Evolutionary conservation across 2,329 filamentous ascomycete genomes (phyloP), one percentile per base, ranked within the genome.

Genomic region (Phaeosphaeriaceae sp.): DNA sequence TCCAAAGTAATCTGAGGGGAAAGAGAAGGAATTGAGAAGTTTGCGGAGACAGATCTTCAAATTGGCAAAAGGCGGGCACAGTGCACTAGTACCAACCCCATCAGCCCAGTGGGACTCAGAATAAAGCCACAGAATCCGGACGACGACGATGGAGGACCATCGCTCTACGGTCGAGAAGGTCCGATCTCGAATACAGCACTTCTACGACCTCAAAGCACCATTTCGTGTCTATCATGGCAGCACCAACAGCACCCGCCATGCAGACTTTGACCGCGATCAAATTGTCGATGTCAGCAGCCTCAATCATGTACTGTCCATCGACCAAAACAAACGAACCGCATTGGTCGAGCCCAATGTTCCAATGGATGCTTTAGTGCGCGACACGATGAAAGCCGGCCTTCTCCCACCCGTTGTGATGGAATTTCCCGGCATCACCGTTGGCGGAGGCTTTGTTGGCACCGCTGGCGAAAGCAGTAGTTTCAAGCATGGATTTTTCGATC

Each of bases 171-270:
- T 75, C 6, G 64, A 68, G n/a, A 48, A 46, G 19, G 56, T 76
- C 10, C 57, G 67, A 46, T 52, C 56, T 20, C 65, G 60, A 21
- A 62, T 74, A 9, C 54, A 62, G 10, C 61, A 70, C 9, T 75
- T 75, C 21, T 68, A 75, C 58, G 51, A 56, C 21, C 57, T 56
- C 20, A 71, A 69, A 48, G 69, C 63, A 1, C 62, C 72, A 1
- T 75, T 76, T 51, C 70, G 73, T 10, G 63, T 93, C 68, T 91
- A 88, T 69, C 90, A 93, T 77, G 91, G 91, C 65, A 87, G 88
- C 1, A 92, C 90, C 22, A 92, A 91, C 79, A 90, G 86, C 76
- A 93, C 91, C 15, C 87, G 91, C 0, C 83, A 84, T 57, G 72
- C 74, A 1, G 63, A 66, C n/a, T 74, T 77, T 56, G 65, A 74